Evolutionary conservation across 345 rosid species (phyloP), one percentile per base, ranked within the genome.

Genomic region (Heritiera littoralis): DNA sequence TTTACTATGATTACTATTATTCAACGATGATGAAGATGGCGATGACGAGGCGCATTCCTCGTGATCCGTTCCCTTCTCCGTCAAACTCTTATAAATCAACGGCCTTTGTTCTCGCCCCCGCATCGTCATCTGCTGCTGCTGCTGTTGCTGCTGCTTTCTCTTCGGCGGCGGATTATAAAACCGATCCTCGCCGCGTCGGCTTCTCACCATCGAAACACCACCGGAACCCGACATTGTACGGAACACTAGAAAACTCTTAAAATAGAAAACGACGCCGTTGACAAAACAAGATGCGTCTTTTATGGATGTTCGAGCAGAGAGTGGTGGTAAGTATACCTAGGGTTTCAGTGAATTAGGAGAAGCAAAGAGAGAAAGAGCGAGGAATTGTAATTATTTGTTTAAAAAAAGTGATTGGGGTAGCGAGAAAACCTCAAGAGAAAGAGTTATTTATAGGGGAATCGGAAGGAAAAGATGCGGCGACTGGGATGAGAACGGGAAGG

Each of bases 111-210:
- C 75, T 11, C 61, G 83, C 40, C 84, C 79, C 46, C 79, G 83
- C 64, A 72, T 87, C 79, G 83, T 82, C 70, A 3, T 20, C 69
- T 48, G 41, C 17, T 76, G 58, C 51, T 74, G 79, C 67, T 83
- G 83, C 48, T 86, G 88, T 65, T 83, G 83, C 78, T 82, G 86
- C 78, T 78, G 89, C 67, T 81, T 80, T 32, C 91, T 80, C 79
- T 86, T 76, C 67, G 85, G 79, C 9, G 89, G 91, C 9, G 89
- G 89, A 18, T 86, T 77, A 46, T 89, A 87, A 69, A 89, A 87
- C 32, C 90, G 85, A 72, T 83, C 83, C 81, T 86, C 90, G 3
- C 89, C 92, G 4, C 86, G 81, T 77, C 80, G 69, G 74, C 84
- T 81, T 2, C 86, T 78, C 3, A 81, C 85, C 76, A 82, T 85